Evolutionary conservation across 2,329 filamentous ascomycete species (phyloP), one percentile per base, ranked within the genome.

Genomic region (Ilyonectria mors-panacis): DNA sequence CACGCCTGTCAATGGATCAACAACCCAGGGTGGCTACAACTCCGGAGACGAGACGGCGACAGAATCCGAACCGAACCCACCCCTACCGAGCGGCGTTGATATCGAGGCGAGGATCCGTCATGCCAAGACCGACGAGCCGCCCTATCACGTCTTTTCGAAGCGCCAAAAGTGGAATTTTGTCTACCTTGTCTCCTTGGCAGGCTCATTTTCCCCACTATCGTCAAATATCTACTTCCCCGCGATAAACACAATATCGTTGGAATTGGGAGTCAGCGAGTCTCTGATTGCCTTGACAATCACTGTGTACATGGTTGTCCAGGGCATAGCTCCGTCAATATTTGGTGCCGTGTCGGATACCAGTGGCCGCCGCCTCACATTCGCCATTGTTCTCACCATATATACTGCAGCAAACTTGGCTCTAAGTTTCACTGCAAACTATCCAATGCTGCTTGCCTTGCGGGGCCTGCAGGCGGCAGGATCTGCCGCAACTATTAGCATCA

Each of bases 271-370:
- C 26, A 73, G 73, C 19, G 37, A 70, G 6, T 67, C 73, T 35
- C 64, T 77, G 45, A 63, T 83, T 55, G 81, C 82, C 65, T 66
- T 83, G 26, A 79, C 80, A 7, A 73, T 83, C 51, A 83, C 81
- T 6, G 78, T 79, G 0, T 83, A 82, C 64, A 76, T 82, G 73
- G 77, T 86, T 35, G 79, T 85, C 15, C 83, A 85, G 73, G 84
- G 80, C 6, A 71, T 86, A 9, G 78, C 81, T 0, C 84, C 84
- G 0, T 78, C 78, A 9, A 74, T 85, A 30, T 78, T 82, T 19
- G 84, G 81, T 8, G 79, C 78, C n/a, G 77, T 85, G 15, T 79
- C 83, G 0, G 84, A 85, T 58, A 65, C 47, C 2, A 62, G 63
- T 13, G 69, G 69, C 17, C 66, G 66, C 4, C 66, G 69, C 12